phyloP scores from a whole-genome alignment of 352 stramenopile species.

The Peronosclerospora sorghi region DNA sequence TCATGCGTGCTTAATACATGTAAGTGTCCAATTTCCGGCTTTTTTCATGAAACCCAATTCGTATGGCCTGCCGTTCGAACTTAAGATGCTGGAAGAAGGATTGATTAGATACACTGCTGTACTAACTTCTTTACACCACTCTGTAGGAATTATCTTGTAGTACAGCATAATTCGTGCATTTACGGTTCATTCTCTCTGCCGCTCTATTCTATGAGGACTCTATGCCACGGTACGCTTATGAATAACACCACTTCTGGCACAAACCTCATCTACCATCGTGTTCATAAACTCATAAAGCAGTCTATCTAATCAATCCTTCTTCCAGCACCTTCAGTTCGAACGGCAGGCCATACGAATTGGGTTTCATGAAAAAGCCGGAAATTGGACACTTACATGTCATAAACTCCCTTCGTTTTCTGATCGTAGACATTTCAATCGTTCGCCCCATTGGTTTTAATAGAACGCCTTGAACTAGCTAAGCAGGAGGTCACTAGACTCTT shows the following conservation, averaged over 20 bases:
- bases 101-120: constrained; percentile 15
- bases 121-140: constrained; percentile 21
- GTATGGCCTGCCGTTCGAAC: constrained; percentile 4
- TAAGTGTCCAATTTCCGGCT: constrained; percentile 8
- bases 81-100: neutral
- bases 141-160: constrained; percentile 13
- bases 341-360: constrained; percentile 15
- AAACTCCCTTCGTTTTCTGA: constrained; percentile 20
- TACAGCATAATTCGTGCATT: constrained; percentile 17
- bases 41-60: constrained; percentile 13
- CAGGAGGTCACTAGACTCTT: constrained; percentile 9
- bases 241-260: neutral
- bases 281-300: constrained; percentile 12
- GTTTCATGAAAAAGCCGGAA: constrained; percentile 5
- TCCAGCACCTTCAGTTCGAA: neutral
- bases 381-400: constrained; percentile 19
- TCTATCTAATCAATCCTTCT: constrained; percentile 8
- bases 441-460: constrained; percentile 11
- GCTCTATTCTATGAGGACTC: constrained; percentile 11
- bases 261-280: constrained; percentile 2
- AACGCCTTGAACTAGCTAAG: constrained; percentile 7
- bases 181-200: constrained; percentile 7
- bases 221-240: constrained; percentile 4
- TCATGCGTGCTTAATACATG: constrained; percentile 17
- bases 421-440: constrained; percentile 7